Evolutionary conservation across 2,329 filamentous ascomycete genomes (phyloP).

Genomic region (Penicillium sumatraense): DNA sequence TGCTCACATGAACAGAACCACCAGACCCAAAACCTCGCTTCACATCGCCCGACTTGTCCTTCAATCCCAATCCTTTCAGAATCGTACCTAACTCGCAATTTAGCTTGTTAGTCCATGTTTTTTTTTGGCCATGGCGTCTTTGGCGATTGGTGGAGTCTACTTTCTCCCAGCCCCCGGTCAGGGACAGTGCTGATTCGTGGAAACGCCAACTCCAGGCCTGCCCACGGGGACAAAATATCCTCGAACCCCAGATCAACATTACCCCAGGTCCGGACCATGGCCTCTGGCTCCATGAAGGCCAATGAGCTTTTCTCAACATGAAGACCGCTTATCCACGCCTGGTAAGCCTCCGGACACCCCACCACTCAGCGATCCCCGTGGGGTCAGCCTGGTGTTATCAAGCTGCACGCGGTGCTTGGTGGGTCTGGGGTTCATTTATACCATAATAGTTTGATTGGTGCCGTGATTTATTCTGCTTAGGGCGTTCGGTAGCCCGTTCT

Average conservation of each 20-base stretch:
- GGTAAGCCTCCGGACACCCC: conserved; percentile 26
- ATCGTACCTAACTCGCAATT: neutral
- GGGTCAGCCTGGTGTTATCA: conserved; percentile 17
- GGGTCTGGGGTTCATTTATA: conserved; percentile 15
- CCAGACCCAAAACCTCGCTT: conserved; percentile 4
- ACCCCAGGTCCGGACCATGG: conserved; percentile 21
- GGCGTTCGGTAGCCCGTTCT: conserved; percentile 6
- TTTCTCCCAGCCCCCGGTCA: conserved; percentile 18
- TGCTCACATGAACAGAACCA: neutral
- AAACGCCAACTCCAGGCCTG: conserved; percentile 19
- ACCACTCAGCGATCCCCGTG: conserved; percentile 33
- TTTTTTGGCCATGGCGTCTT: neutral
- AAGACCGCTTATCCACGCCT: conserved; percentile 9
- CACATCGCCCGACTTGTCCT: conserved; percentile 3
- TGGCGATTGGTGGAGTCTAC: conserved; percentile 36
- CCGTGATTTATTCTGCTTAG: conserved; percentile 15
- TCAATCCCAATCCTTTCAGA: conserved; percentile 1
- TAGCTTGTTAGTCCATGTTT: neutral
- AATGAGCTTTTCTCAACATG: conserved; percentile 10
- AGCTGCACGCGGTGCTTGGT: conserved; percentile 25
- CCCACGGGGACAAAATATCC: conserved; percentile 33
- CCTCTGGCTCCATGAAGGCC: conserved; percentile 6
- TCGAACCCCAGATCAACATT: conserved; percentile 35
- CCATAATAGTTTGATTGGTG: conserved; percentile 17
- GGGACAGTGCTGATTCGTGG: conserved; percentile 34